Conservation (phyloP, 1,284 basidiomycete genomes). For the Leccinum griseonigrum region DNA sequence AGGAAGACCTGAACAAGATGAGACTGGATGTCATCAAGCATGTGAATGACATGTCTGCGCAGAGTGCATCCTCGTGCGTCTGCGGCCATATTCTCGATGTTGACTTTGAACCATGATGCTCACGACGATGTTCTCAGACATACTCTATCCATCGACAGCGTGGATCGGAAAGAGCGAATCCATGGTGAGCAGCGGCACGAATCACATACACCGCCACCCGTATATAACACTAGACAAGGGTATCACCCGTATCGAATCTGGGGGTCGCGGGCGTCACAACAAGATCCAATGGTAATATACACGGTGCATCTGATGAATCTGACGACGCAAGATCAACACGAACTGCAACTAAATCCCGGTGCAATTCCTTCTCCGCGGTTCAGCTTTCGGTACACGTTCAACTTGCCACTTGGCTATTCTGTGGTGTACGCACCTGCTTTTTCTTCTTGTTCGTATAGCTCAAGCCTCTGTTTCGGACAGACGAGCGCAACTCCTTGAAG, state of each 20-base stretch:
- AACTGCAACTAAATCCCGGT: conserved; percentile 37
- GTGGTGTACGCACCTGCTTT: conserved; percentile 34
- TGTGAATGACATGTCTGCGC: conserved; percentile 20
- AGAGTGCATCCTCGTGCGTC: conserved; percentile 15
- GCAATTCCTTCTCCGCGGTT: conserved; percentile 39
- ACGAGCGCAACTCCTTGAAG: conserved; percentile 36
- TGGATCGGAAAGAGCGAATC: neutral
- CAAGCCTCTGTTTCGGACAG: conserved; percentile 24
- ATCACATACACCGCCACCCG: neutral
- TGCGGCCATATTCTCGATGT: neutral
- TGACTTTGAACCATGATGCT: neutral
- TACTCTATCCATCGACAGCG: conserved; percentile 12
- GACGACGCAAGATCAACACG: conserved; percentile 41
- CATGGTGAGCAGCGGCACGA: neutral
- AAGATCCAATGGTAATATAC: conserved; percentile 32
- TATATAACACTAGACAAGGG: neutral
- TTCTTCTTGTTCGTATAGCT: neutral
- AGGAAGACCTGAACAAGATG: conserved; percentile 14
- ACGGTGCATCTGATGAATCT: conserved; percentile 39
- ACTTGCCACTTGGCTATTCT: conserved; percentile 31
- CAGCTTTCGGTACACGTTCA: conserved; percentile 31
- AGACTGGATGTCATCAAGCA: conserved; percentile 25
- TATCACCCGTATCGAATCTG: conserved; percentile 11
- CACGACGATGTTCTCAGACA: conserved; percentile 15
- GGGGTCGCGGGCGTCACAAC: conserved; percentile 14